Conservation (phyloP, 169 alveolate species). For the Plasmodium inui region DNA sequence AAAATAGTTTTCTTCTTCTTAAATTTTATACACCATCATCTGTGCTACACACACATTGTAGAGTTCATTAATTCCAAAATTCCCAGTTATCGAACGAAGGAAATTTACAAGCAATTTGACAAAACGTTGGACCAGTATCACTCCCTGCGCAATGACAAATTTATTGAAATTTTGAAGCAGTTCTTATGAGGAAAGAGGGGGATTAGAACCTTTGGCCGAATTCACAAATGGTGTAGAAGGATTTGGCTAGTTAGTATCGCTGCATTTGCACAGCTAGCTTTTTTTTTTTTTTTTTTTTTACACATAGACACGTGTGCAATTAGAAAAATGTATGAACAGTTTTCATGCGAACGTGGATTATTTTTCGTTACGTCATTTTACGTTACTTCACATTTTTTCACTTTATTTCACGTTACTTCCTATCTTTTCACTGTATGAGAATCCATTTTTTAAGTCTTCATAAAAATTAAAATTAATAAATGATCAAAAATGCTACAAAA, state of each 20-base stretch:
- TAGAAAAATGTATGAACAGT: conserved; percentile 2
- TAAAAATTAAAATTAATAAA: not conserved
- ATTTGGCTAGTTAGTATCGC: not conserved
- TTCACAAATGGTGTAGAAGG: not conserved
- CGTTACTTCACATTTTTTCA: too few relatives aligned
- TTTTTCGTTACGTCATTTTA: not conserved
- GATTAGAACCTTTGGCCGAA: not conserved
- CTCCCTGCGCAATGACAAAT: conserved; percentile 57
- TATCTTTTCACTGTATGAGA: not conserved
- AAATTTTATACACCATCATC: conserved; percentile 70
- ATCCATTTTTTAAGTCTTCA: not conserved
- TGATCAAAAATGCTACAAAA: not conserved
- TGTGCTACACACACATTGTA: conserved; percentile 71
- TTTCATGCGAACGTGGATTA: not conserved
- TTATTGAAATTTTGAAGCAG: conserved; percentile 49
- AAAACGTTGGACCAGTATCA: conserved; percentile 66
- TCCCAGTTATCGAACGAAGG: conserved; percentile 73
- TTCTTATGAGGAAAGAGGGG: conserved; percentile 23
- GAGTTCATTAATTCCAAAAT: conserved; percentile 64
- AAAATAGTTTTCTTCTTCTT: conserved; percentile 56
- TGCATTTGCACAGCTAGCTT: not conserved
- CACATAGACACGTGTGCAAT: not conserved
- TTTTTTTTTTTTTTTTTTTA: not conserved
- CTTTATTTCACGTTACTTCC: not conserved
- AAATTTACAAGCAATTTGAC: conserved; percentile 69